These are phyloP conservation scores for Fusarium sp. DNA, from an alignment of 2,329 filamentous ascomycete species.

Conservation along the genomic window DNA sequence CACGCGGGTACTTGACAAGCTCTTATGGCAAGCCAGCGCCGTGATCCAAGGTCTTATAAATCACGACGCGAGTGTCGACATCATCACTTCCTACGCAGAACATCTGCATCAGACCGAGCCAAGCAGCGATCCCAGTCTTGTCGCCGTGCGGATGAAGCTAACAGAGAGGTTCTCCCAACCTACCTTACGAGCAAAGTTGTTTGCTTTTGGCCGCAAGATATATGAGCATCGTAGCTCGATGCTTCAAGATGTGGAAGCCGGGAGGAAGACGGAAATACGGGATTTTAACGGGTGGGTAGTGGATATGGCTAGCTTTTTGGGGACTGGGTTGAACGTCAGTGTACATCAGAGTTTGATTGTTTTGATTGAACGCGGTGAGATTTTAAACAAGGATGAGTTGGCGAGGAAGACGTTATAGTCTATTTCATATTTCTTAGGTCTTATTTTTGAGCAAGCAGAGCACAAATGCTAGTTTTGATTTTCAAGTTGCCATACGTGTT, in stretches of 20 bases:
- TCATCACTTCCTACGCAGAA: constrained; percentile 1
- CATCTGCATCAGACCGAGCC: not conserved
- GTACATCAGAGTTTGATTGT: not conserved
- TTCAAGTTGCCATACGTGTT: not conserved
- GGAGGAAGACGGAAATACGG: not conserved
- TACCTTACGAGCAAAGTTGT: not conserved
- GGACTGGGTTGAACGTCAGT: constrained; percentile 3
- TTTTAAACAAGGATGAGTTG: not conserved
- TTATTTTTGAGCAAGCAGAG: not conserved
- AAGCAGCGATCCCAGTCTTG: not conserved
- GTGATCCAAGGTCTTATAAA: constrained; percentile 12
- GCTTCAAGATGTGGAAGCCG: constrained; percentile 1
- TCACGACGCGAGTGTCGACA: not conserved
- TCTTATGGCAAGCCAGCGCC: constrained; percentile 1
- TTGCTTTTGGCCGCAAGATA: constrained; percentile 13
- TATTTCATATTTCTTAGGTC: too few species aligned
- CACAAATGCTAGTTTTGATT: not conserved
- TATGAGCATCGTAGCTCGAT: constrained; percentile 16
- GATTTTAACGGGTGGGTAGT: constrained; percentile 16
- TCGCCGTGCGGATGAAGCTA: not conserved
- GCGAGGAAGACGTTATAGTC: not conserved
- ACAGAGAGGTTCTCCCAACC: constrained; percentile 7
- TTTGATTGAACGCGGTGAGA: not conserved
- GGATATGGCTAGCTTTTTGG: constrained; percentile 10
- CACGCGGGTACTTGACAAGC: not conserved